These are phyloP conservation scores for Sporisorium graminicola DNA, from an alignment of 1,284 basidiomycete species.

Conservation along the genomic window DNA sequence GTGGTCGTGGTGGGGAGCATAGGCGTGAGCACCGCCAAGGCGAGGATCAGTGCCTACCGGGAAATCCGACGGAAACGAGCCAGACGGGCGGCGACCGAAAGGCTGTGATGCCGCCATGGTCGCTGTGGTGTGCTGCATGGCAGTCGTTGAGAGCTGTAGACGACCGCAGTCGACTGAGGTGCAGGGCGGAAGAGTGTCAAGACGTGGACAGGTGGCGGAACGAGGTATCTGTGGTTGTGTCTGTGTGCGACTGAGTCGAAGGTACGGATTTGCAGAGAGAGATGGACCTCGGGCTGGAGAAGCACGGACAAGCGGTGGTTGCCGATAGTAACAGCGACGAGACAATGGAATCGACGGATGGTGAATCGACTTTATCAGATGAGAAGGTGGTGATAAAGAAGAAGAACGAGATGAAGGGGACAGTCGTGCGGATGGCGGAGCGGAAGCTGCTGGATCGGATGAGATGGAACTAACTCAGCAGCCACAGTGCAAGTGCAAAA, in stretches of 20 bases:
- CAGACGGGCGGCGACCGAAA: slow-evolving; percentile 23
- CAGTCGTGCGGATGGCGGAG: background rate
- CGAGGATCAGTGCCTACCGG: slow-evolving; percentile 30
- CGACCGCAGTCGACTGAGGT: background rate
- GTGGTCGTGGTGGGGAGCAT: slow-evolving; percentile 12
- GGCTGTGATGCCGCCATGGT: slow-evolving; percentile 22
- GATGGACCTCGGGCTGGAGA: background rate
- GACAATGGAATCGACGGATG: background rate
- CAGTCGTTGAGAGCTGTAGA: background rate
- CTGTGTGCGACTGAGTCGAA: background rate
- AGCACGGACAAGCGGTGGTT: background rate
- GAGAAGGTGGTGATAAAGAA: background rate
- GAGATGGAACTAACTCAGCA: background rate
- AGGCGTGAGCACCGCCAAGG: slow-evolving; percentile 9
- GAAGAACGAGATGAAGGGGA: background rate
- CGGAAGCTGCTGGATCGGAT: background rate
- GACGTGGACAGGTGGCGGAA: background rate
- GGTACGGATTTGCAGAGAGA: background rate
- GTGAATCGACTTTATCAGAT: background rate
- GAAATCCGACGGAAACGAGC: slow-evolving; percentile 12
- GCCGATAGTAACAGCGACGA: too few relatives aligned
- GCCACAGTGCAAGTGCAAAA: too few relatives aligned
- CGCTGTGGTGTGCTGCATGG: slow-evolving; percentile 33
- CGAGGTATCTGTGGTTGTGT: background rate
- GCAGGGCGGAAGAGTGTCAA: background rate